phyloP scores from a whole-genome alignment of 371 early-diverging fungal species.

The Mucor piriformis region DNA sequence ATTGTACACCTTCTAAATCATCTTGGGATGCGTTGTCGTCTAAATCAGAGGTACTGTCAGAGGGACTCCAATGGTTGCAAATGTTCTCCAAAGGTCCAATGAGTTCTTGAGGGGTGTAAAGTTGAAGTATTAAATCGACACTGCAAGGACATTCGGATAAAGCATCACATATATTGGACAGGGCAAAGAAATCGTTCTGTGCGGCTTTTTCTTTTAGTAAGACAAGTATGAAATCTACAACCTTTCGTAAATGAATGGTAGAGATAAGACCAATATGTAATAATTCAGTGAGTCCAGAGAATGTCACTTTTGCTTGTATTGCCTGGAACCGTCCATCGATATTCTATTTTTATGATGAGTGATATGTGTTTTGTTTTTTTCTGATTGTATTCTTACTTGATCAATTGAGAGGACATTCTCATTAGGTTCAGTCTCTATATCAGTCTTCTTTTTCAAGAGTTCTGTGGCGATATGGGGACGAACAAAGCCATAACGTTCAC shows the following conservation, averaged over 20 bases:
- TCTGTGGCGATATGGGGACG: constrained; percentile 25
- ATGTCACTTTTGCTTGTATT: constrained; percentile 22
- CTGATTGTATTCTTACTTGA: constrained; percentile 9
- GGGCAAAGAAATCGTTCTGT: constrained; percentile 25
- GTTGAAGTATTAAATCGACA: constrained; percentile 49
- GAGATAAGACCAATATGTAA: constrained; percentile 47
- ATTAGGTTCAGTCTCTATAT: constrained; percentile 26
- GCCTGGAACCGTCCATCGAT: constrained; percentile 36
- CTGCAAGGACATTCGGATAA: constrained; percentile 35
- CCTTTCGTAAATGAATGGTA: constrained; percentile 31
- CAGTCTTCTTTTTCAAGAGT: constrained; percentile 25
- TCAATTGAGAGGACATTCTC: constrained; percentile 8
- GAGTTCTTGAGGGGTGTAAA: constrained; percentile 37
- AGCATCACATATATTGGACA: constrained; percentile 42
- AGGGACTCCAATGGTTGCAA: constrained; percentile 46
- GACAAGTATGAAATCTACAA: constrained; percentile 41
- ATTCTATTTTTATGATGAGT: constrained; percentile 24
- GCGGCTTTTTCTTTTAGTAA: constrained; percentile 33
- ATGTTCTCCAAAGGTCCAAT: constrained; percentile 40
- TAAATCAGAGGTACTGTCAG: constrained; percentile 15
- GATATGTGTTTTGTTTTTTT: not conserved
- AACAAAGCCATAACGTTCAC: constrained; percentile 37
- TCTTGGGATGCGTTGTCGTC: constrained; percentile 33
- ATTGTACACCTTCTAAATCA: constrained; percentile 38
- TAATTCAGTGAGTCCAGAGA: constrained; percentile 28